Conservation (phyloP, 345 rosid genomes). For the Citrus unshiu region DNA sequence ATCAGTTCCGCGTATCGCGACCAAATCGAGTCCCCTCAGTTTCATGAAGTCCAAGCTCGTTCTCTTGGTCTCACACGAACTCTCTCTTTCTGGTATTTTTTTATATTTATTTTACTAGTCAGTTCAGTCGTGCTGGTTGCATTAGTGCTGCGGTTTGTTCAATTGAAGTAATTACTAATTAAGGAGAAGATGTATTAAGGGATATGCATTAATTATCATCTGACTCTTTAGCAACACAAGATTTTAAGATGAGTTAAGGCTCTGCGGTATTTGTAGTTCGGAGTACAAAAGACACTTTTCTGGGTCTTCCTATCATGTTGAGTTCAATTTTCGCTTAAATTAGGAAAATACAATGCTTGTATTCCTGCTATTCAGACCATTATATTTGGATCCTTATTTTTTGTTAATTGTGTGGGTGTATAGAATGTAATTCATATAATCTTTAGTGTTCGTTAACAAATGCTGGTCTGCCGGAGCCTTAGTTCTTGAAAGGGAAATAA, state of each 20-base stretch:
- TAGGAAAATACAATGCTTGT: background rate
- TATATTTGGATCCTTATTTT: background rate
- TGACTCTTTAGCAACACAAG: too few relatives aligned
- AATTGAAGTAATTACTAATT: background rate
- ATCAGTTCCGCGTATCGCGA: background rate
- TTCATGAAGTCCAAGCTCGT: conserved; percentile 50
- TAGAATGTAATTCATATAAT: background rate
- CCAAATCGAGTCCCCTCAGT: conserved; percentile 34
- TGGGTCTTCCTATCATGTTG: background rate
- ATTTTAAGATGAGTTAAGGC: too few relatives aligned
- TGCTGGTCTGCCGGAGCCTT: background rate
- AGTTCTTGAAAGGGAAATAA: background rate
- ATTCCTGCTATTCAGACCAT: background rate
- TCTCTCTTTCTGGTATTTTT: conserved; percentile 41
- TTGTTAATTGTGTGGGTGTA: background rate
- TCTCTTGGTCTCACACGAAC: conserved; percentile 44
- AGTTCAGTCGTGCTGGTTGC: background rate
- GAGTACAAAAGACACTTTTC: too few relatives aligned
- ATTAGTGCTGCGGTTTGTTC: background rate
- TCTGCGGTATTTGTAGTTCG: too few relatives aligned
- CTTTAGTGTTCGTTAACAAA: background rate
- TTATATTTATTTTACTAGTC: too few relatives aligned
- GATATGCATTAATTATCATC: background rate
- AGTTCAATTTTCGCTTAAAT: background rate
- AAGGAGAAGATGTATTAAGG: background rate